Conservation (phyloP, 805 yeast species). For the Starmerella bombi region DNA sequence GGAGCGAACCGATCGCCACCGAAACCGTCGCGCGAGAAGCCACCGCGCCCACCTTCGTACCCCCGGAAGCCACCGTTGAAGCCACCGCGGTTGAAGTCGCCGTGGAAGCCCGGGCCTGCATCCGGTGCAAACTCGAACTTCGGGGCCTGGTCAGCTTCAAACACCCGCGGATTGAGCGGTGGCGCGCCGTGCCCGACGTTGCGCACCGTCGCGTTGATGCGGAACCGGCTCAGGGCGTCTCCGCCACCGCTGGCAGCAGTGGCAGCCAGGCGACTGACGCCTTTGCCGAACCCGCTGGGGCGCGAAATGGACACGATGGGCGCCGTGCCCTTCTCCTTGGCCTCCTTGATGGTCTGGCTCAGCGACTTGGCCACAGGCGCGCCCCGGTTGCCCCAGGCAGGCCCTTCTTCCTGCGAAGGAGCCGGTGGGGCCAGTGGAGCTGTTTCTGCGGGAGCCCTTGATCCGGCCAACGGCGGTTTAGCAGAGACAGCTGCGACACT, state of each 20-base stretch:
- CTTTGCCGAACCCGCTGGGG: background rate
- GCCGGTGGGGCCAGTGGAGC: background rate
- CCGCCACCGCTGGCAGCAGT: conserved; percentile 3
- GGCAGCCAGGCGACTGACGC: background rate
- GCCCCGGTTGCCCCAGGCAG: conserved; percentile 9
- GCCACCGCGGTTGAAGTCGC: background rate
- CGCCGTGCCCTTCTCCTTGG: conserved; percentile 8
- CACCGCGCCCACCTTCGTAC: no score
- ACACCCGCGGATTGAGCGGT: conserved; percentile 9
- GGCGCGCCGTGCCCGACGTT: conserved; percentile 9
- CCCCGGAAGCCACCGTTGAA: background rate
- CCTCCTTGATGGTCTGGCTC: conserved; percentile 12
- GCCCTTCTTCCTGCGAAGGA: background rate
- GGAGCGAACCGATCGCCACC: background rate
- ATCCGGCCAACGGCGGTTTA: conserved; percentile 1
- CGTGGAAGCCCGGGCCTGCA: background rate
- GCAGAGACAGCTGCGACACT: conserved; percentile 2
- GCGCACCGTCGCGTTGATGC: conserved; percentile 7
- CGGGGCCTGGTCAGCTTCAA: conserved; percentile 1
- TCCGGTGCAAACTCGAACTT: background rate
- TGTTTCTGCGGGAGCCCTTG: background rate
- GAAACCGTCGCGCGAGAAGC: background rate
- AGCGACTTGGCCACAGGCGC: conserved; percentile 9
- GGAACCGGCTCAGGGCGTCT: conserved; percentile 19
- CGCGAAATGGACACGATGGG: background rate